These are phyloP conservation scores for Nevesoporus exiguus DNA, from an alignment of 768 basidiomycete genomes.

Conservation along the genomic window DNA sequence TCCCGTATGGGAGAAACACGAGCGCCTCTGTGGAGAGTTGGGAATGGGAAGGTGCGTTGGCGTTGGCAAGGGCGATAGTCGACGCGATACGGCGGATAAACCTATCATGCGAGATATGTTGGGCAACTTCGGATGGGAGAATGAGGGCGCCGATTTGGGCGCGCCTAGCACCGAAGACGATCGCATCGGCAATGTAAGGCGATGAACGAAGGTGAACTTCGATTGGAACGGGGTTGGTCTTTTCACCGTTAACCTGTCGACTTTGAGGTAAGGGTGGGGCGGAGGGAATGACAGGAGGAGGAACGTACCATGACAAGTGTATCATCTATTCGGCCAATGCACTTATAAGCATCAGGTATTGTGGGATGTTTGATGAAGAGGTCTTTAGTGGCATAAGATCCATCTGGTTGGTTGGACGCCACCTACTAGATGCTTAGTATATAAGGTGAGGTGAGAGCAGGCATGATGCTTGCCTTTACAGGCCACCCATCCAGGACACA, in stretches of 20 bases:
- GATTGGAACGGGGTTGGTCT: slow-evolving; percentile 55
- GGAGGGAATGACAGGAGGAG: not conserved
- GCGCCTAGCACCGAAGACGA: slow-evolving; percentile 50
- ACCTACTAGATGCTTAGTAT: slow-evolving; percentile 12
- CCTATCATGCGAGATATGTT: slow-evolving; percentile 25
- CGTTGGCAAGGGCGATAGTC: slow-evolving; percentile 41
- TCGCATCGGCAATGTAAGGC: slow-evolving; percentile 46
- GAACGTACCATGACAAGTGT: slow-evolving; percentile 40
- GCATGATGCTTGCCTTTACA: slow-evolving; percentile 37
- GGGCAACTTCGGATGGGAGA: slow-evolving; percentile 42
- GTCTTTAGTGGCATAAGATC: slow-evolving; percentile 54
- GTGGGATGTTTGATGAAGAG: slow-evolving; percentile 43
- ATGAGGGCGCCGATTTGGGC: slow-evolving; percentile 51
- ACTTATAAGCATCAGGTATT: slow-evolving; percentile 41
- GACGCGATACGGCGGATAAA: slow-evolving; percentile 37
- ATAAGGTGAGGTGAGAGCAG: not conserved
- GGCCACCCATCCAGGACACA: slow-evolving; percentile 51
- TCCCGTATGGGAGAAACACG: slow-evolving; percentile 45
- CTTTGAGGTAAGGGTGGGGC: too few relatives aligned
- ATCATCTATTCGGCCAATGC: slow-evolving; percentile 48
- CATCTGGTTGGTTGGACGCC: slow-evolving; percentile 45
- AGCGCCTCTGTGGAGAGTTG: slow-evolving; percentile 49
- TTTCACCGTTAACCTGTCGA: not conserved
- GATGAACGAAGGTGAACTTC: slow-evolving; percentile 49
- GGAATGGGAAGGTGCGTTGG: slow-evolving; percentile 30